These are phyloP conservation scores for Tubosaeta sp. DNA, from an alignment of 768 basidiomycete genomes.

Conservation along the genomic window DNA sequence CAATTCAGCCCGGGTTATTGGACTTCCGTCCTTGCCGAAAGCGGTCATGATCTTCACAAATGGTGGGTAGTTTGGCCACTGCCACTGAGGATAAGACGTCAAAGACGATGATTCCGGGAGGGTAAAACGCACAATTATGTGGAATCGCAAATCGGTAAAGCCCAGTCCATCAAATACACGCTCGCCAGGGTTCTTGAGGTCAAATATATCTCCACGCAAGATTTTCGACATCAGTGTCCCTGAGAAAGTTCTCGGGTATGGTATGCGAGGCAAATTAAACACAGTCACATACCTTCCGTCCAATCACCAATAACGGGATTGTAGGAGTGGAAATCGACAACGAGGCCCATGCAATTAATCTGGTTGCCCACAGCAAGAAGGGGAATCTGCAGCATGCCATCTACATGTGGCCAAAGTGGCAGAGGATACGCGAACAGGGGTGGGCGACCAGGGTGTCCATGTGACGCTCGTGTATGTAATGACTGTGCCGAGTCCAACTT, in stretches of 20 bases:
- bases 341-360: conserved; percentile 13
- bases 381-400: conserved; percentile 20
- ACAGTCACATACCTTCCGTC: conserved; percentile 14
- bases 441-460: neutral
- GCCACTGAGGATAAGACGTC: neutral
- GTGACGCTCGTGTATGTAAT: conserved; percentile 1
- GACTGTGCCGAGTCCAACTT: neutral
- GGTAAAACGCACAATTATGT: conserved; percentile 20
- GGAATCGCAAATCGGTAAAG: conserved; percentile 12
- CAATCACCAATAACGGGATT: conserved; percentile 23
- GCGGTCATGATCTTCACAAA: conserved; percentile 24
- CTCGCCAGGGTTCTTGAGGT: conserved; percentile 16
- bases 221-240: conserved; percentile 27
- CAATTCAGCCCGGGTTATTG: conserved; percentile 20
- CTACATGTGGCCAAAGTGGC: conserved; percentile 16
- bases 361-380: conserved; percentile 22
- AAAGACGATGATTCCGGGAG: neutral
- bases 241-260: neutral
- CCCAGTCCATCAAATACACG: conserved; percentile 21
- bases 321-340: conserved; percentile 18
- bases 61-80: conserved; percentile 27
- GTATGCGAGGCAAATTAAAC: neutral
- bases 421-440: conserved; percentile 17
- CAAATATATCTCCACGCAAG: conserved; percentile 17
- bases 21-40: conserved; percentile 13